Conservation (phyloP, 257 asterid species). For the Plectranthus barbatus region DNA sequence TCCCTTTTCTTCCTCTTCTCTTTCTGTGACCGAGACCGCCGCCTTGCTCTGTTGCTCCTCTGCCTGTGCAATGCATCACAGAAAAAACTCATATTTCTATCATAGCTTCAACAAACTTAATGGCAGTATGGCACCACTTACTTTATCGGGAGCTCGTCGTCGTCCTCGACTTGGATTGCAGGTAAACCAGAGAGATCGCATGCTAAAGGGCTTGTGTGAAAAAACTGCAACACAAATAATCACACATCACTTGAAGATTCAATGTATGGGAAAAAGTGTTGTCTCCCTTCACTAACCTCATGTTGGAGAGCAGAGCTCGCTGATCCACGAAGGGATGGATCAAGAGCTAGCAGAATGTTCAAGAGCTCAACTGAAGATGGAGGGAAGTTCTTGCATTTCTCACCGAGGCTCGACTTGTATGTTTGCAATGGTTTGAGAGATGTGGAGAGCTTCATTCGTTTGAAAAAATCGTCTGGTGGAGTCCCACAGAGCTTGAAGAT, state of each 20-base stretch:
- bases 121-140: too few relatives aligned
- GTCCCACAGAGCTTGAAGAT: constrained; percentile 85
- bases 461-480: constrained; percentile 57
- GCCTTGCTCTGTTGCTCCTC: constrained; percentile 30
- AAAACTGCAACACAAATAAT: constrained; percentile 37
- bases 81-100: neutral
- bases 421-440: constrained; percentile 61
- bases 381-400: constrained; percentile 51
- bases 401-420: constrained; percentile 41
- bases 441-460: constrained; percentile 39
- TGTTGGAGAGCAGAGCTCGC: constrained; percentile 51
- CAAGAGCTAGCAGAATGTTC: constrained; percentile 49
- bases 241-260: neutral
- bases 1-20: constrained; percentile 32
- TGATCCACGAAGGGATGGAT: constrained; percentile 50
- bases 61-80: constrained; percentile 26
- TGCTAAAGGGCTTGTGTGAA: constrained; percentile 47
- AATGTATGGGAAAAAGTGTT: too few relatives aligned
- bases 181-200: constrained; percentile 63
- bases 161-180: constrained; percentile 32
- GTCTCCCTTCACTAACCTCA: constrained; percentile 27
- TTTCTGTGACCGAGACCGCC: constrained; percentile 37
- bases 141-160: constrained; percentile 28
- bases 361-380: constrained; percentile 51
- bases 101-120: too few relatives aligned